phyloP scores from a whole-genome alignment of 805 yeast genomes.

The Hyphopichia homilentoma region DNA sequence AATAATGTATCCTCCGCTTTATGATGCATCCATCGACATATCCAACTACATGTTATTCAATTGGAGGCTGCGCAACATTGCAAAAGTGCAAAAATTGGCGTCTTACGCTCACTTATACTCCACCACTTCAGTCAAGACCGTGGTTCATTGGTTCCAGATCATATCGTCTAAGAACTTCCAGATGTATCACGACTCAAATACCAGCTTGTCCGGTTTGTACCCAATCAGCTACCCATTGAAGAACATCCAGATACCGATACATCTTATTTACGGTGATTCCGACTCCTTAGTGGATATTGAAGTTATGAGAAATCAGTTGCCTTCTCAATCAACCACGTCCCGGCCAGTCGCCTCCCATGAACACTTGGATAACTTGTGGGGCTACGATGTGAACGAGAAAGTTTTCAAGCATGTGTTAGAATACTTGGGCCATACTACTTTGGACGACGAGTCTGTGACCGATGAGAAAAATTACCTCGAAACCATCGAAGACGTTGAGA shows the following conservation, averaged over 20 bases:
- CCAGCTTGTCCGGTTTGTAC: slow-evolving; percentile 19
- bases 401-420: slow-evolving; percentile 33
- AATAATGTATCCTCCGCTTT: slow-evolving; percentile 73
- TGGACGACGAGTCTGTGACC: background rate
- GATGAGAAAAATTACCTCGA: background rate
- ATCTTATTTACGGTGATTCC: slow-evolving; percentile 69
- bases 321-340: slow-evolving; percentile 45
- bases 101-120: slow-evolving; percentile 86
- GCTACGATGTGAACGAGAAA: slow-evolving; percentile 47
- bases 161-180: slow-evolving; percentile 74
- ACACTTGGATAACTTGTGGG: slow-evolving; percentile 91
- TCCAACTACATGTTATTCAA: slow-evolving; percentile 67
- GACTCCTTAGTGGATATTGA: slow-evolving; percentile 88
- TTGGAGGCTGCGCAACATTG: slow-evolving; percentile 76
- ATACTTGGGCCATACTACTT: slow-evolving; percentile 12
- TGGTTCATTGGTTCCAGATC: slow-evolving; percentile 96
- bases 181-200: slow-evolving; percentile 69
- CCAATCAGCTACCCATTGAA: slow-evolving; percentile 39
- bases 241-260: slow-evolving; percentile 57
- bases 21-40: slow-evolving; percentile 65
- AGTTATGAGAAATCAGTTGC: slow-evolving; percentile 67
- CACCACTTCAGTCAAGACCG: slow-evolving; percentile 85
- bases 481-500: background rate
- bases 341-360: slow-evolving; percentile 70
- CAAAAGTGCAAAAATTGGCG: slow-evolving; percentile 68